Evolutionary conservation across 257 asterid species (phyloP).

Genomic region (Echium plantagineum): DNA sequence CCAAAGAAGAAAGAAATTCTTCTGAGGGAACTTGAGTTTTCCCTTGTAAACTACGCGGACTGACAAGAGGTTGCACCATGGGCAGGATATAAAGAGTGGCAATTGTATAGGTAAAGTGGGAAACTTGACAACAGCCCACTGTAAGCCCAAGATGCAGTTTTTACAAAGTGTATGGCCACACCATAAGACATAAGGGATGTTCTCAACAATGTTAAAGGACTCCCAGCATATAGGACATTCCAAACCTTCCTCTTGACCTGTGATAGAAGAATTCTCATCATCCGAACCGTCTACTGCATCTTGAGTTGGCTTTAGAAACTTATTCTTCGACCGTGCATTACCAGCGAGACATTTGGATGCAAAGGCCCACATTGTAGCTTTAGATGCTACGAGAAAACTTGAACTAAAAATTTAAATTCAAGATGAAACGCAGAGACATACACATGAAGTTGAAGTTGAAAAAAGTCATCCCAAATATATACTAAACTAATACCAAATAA

Average conservation of each 20-base stretch:
- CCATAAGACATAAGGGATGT: slow-evolving; percentile 11
- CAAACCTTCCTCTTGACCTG: slow-evolving; percentile 6
- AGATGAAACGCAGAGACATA: background rate
- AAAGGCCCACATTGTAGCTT: slow-evolving; percentile 49
- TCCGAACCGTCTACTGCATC: slow-evolving; percentile 55
- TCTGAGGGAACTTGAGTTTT: slow-evolving; percentile 5
- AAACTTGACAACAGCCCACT: slow-evolving; percentile 13
- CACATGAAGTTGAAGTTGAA: background rate
- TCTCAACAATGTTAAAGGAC: slow-evolving; percentile 9
- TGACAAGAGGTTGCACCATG: slow-evolving; percentile 11
- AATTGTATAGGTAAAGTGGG: slow-evolving; percentile 11
- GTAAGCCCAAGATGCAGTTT: slow-evolving; percentile 10
- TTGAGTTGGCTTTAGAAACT: slow-evolving; percentile 28
- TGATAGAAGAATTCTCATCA: slow-evolving; percentile 35
- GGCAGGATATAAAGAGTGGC: slow-evolving; percentile 11
- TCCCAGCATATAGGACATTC: slow-evolving; percentile 14
- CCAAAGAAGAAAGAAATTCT: slow-evolving; percentile 10
- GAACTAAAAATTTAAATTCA: slow-evolving; percentile 13
- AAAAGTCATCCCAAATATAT: too few species aligned
- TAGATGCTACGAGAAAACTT: slow-evolving; percentile 14
- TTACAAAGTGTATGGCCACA: slow-evolving; percentile 13
- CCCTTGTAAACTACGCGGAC: slow-evolving; percentile 9
- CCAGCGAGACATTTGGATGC: slow-evolving; percentile 73
- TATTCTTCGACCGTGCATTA: slow-evolving; percentile 34
- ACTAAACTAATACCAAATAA: too few species aligned